phyloP scores from a whole-genome alignment of 805 yeast species.

The Lipomyces yamanashiensis region DNA sequence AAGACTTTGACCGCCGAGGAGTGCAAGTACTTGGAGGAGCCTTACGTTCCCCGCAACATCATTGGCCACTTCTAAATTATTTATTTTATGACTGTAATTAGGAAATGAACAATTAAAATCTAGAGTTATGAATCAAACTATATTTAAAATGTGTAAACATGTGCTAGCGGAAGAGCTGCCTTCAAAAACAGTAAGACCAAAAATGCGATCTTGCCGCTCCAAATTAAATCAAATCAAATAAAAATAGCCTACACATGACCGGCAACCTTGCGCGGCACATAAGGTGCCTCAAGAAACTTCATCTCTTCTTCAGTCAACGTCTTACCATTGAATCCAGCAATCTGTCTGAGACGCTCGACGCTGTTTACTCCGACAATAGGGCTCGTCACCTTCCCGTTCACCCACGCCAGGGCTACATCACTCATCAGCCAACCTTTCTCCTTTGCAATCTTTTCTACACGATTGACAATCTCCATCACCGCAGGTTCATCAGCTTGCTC shows the following conservation, averaged over 20 bases:
- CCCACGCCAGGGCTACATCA: conserved; percentile 59
- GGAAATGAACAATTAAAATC: no score
- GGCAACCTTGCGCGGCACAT: conserved; percentile 36
- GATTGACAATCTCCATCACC: conserved; percentile 46
- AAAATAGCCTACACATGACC: conserved; percentile 19
- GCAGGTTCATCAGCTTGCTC: conserved; percentile 31
- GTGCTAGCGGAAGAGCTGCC: no score
- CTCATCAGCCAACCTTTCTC: conserved; percentile 58
- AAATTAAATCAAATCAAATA: neutral
- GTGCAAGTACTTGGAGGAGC: conserved; percentile 43
- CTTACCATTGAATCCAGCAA: conserved; percentile 50
- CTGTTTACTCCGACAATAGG: conserved; percentile 63
- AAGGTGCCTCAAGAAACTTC: conserved; percentile 44
- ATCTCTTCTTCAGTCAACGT: conserved; percentile 48
- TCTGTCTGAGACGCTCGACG: conserved; percentile 58
- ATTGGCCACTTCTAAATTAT: conserved; percentile 15
- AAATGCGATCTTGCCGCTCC: no score
- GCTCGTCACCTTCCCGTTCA: conserved; percentile 53
- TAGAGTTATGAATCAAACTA: no score
- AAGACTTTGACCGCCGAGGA: conserved; percentile 48
- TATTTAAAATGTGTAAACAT: no score
- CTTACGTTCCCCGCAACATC: conserved; percentile 38
- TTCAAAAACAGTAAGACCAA: neutral
- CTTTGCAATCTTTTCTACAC: conserved; percentile 58
- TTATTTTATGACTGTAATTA: no score